These are phyloP conservation scores for Spinacia oleracea DNA, from an alignment of 179 eudicot species.

Conservation along the genomic window DNA sequence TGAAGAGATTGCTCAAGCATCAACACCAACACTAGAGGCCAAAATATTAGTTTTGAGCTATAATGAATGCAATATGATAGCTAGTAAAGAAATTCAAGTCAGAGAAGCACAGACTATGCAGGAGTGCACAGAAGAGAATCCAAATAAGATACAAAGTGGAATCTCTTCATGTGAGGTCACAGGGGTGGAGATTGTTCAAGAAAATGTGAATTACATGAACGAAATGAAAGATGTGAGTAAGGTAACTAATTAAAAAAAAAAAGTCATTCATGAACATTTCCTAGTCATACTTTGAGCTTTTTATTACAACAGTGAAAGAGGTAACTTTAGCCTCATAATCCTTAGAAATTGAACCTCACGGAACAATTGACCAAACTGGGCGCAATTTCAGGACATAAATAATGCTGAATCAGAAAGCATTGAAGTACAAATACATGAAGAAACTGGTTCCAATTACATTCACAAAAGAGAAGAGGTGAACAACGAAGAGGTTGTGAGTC, in stretches of 20 bases:
- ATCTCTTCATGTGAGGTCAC: not conserved
- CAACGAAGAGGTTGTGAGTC: not conserved
- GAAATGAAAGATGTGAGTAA: not conserved
- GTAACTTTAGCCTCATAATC: not conserved
- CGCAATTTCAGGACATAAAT: not conserved
- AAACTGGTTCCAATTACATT: not conserved
- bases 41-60: not conserved
- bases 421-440: not conserved
- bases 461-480: not conserved
- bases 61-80: not conserved
- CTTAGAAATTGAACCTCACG: not conserved
- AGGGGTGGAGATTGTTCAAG: not conserved
- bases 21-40: not conserved
- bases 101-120: not conserved
- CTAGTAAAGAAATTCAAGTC: not conserved
- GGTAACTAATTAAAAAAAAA: not conserved
- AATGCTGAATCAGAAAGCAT: not conserved
- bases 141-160: not conserved
- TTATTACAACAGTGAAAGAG: not conserved
- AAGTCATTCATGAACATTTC: not conserved
- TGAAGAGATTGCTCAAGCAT: constrained; percentile 9
- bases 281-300: not conserved
- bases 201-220: not conserved
- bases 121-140: not conserved
- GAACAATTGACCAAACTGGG: not conserved